Base-by-base conservation (phyloP, 768 basidiomycete species). In the Leccinum barrowsii region DNA sequence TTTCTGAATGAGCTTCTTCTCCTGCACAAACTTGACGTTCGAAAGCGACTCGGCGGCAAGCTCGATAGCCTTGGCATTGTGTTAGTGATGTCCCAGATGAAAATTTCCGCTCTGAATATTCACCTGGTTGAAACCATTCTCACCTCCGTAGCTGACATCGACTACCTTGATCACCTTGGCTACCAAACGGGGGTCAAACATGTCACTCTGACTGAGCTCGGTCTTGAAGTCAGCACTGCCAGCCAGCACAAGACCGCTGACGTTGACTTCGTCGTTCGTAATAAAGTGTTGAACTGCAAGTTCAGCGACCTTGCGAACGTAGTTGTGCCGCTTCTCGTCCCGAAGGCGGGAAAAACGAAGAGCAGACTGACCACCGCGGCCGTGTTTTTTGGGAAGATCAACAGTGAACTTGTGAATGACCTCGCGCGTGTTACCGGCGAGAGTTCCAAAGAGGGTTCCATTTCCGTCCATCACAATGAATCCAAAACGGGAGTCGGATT, bases 401-500 rank as follows among this genome's bases (percentile, higher is more conserved):
- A 99, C 97, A 19, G 93, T 93, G 79, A 98, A 98, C 76, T 98
- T 98, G 79, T 99, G 97, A 57, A 96, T 81, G 54, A 99, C 85
- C 64, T 98, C 95, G 63, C 97, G 93, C 19, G 97, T 96, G 76
- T 98, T 98, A 50, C 97, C 97, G 0, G 96, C 86, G 56, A 99
- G 85, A 4, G 90, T 91, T 58, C 97, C 97, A 67, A 98, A 98
- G 35, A 99, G 87, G 5, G 94, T 91, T 37, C 96, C 96, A 74
- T 97, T 98, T 79, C 94, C 92, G 69, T 97, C 96, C 96, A 98
- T 98, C 70, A 98, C 93, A 74, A 99, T 97, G 81, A 99, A 99
- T 28, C 94, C 97, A 74, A 98, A 99, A 70, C 92, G 91, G 64
- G 92, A 90, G 73, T 99, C 97, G 19, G 92, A 94, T 75, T 98